Percentiles rank a stretch among this genome's conserved stretches.
Evolutionary conservation across 305 asterid genomes (phyloP).

Genomic region (Fraxinus latifolia): DNA sequence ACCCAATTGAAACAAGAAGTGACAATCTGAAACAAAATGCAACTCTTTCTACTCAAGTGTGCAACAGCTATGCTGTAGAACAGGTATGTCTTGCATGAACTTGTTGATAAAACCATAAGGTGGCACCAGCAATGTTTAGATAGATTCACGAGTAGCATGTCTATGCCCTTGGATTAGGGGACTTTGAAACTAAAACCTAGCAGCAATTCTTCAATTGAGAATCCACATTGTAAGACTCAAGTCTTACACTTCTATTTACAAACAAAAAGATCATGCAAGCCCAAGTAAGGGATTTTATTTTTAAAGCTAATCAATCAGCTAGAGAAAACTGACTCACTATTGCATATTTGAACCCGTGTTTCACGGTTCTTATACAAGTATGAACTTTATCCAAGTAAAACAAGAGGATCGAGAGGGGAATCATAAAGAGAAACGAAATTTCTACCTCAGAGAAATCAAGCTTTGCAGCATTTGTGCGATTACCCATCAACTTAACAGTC

Average conservation of each 20-base stretch:
- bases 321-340: neutral
- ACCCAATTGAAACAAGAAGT: neutral
- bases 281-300: neutral
- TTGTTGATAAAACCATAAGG: neutral
- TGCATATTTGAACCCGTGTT: neutral
- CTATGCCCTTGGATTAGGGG: neutral
- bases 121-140: neutral
- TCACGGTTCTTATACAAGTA: neutral
- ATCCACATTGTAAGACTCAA: neutral
- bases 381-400: neutral
- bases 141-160: neutral
- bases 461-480: conserved; percentile 73
- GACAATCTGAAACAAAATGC: neutral
- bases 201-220: neutral
- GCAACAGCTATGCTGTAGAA: neutral
- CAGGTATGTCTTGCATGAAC: neutral
- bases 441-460: conserved; percentile 90
- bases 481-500: conserved; percentile 85
- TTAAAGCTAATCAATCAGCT: neutral
- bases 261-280: neutral
- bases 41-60: neutral
- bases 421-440: neutral
- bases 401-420: neutral
- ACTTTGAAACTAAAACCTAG: neutral
- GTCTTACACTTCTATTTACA: neutral